Conservation (phyloP, 805 yeast species). For the Monosporozyma unispora region DNA sequence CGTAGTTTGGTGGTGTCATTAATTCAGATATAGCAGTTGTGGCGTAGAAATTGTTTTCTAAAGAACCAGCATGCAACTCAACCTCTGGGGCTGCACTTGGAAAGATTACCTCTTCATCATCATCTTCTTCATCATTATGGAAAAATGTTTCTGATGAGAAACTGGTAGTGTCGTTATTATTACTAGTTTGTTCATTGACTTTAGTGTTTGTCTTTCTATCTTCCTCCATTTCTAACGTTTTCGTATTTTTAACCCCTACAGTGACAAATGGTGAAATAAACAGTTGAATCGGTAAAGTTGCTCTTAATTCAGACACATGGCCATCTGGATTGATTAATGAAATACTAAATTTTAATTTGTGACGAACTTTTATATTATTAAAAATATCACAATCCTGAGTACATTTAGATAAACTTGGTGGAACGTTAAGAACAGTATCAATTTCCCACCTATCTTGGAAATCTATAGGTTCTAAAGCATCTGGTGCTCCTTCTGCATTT, state of each 20-base stretch:
- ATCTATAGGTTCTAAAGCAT: constrained; percentile 3
- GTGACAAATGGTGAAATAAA: constrained; percentile 80
- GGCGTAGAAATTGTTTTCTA: constrained; percentile 6
- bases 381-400: constrained; percentile 80
- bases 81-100: constrained; percentile 29
- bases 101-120: constrained; percentile 35
- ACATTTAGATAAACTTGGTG: constrained; percentile 62
- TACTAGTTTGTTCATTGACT: not conserved
- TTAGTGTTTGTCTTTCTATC: constrained; percentile 1
- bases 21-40: constrained; percentile 29
- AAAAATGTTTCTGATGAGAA: constrained; percentile 4
- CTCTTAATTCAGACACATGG: constrained; percentile 85
- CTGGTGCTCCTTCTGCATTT: constrained; percentile 13
- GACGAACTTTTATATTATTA: constrained; percentile 70
- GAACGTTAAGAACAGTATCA: constrained; percentile 50
- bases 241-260: constrained; percentile 31
- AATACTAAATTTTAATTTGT: constrained; percentile 75
- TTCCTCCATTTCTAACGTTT: constrained; percentile 5
- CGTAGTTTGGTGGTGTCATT: constrained; percentile 82
- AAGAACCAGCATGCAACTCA: constrained; percentile 4
- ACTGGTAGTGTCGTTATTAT: constrained; percentile 9
- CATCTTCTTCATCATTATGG: constrained; percentile 12
- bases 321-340: constrained; percentile 83
- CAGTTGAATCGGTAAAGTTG: constrained; percentile 72
- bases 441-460: constrained; percentile 68